Conservation (phyloP, 768 basidiomycete species). For the Coprinopsis cinerea region DNA sequence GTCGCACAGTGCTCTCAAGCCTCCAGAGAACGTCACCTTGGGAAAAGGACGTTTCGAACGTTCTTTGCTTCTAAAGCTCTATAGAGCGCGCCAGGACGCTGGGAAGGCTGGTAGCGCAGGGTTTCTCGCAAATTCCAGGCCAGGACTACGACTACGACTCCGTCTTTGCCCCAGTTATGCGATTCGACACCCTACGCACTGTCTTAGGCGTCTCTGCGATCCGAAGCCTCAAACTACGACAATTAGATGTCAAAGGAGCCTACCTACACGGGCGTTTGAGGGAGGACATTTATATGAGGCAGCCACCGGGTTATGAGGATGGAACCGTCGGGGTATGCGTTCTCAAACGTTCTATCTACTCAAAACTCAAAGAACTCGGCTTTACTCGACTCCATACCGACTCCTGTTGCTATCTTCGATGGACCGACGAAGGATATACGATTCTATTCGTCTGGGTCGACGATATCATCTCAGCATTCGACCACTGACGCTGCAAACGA, state of each 20-base stretch:
- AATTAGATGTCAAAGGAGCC: conserved; percentile 18
- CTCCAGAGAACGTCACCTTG: too few relatives aligned
- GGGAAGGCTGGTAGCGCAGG: conserved; percentile 20
- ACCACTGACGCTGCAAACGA: conserved; percentile 12
- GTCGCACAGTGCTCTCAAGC: too few relatives aligned
- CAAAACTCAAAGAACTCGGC: neutral
- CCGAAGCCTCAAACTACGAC: conserved; percentile 10
- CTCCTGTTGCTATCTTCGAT: conserved; percentile 14
- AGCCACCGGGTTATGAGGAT: conserved; percentile 16
- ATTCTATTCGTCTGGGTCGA: conserved; percentile 14
- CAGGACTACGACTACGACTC: conserved; percentile 27
- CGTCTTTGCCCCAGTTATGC: conserved; percentile 23
- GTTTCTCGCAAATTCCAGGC: conserved; percentile 24
- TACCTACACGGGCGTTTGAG: conserved; percentile 22
- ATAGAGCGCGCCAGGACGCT: too few relatives aligned
- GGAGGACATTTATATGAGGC: conserved; percentile 23
- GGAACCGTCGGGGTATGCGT: conserved; percentile 11
- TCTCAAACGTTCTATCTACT: conserved; percentile 24
- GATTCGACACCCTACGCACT: conserved; percentile 17
- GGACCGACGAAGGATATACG: neutral
- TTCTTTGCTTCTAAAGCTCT: too few relatives aligned
- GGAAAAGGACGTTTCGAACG: too few relatives aligned
- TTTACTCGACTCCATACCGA: conserved; percentile 12
- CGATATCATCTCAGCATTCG: conserved; percentile 10
- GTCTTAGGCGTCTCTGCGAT: conserved; percentile 16